A percentile compares a stretch with the other conserved stretches of the same genome.
phyloP scores from a whole-genome alignment of 2,329 filamentous ascomycete species.

The Aspergillus eucalypticola region DNA sequence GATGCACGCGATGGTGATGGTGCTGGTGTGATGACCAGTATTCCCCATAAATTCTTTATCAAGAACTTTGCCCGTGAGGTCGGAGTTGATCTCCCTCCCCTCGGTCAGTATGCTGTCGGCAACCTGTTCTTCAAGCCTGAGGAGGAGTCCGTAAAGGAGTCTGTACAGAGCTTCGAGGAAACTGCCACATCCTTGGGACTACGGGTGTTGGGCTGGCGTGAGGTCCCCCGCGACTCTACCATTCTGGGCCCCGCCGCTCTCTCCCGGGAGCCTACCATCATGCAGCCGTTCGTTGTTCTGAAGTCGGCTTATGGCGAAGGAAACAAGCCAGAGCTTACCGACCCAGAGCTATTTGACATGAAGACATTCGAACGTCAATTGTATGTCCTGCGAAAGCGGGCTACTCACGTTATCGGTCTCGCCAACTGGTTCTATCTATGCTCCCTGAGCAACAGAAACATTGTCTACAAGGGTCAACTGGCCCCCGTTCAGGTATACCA shows the following conservation, averaged over 20 bases:
- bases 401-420: slow-evolving; percentile 89
- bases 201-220: slow-evolving; percentile 92
- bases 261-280: slow-evolving; percentile 90
- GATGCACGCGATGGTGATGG: slow-evolving; percentile 97
- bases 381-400: slow-evolving; percentile 90
- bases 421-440: slow-evolving; percentile 99
- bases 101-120: slow-evolving; percentile 92
- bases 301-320: slow-evolving; percentile 80
- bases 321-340: slow-evolving; percentile 73
- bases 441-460: slow-evolving; percentile 96
- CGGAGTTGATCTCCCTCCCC: slow-evolving; percentile 79
- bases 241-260: slow-evolving; percentile 89
- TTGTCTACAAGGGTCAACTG: slow-evolving; percentile 97
- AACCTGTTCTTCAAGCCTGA: slow-evolving; percentile 99
- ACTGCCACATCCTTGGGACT: slow-evolving; percentile 85
- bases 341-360: slow-evolving; percentile 79
- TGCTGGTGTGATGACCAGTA: slow-evolving; percentile 98
- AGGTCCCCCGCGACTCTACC: slow-evolving; percentile 89
- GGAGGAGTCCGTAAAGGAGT: slow-evolving; percentile 83
- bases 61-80: slow-evolving; percentile 97
- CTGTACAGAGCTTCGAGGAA: slow-evolving; percentile 89
- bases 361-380: slow-evolving; percentile 88
- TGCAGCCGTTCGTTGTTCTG: slow-evolving; percentile 93
- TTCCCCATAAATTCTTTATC: slow-evolving; percentile 96
- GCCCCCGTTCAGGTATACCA: slow-evolving; percentile 94